Conservation (phyloP, 768 basidiomycete species). For the Leccinum imitatum region DNA sequence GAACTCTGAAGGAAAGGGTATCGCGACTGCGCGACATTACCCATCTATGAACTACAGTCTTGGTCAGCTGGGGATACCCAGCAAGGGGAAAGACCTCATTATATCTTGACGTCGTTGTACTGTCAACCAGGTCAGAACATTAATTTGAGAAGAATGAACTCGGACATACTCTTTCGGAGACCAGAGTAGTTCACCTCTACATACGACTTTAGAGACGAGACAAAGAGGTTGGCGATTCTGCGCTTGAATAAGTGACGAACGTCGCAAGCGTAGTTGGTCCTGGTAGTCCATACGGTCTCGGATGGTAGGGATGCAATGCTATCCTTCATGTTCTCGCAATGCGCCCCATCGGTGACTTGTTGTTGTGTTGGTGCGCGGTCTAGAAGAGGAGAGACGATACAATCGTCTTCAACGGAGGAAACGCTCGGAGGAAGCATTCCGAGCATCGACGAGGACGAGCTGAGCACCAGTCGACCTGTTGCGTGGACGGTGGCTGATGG, state of each 20-base stretch:
- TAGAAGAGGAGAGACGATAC: conserved; percentile 25
- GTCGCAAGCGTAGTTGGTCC: not conserved
- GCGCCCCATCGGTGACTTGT: not conserved
- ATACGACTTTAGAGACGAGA: conserved; percentile 73
- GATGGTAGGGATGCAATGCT: not conserved
- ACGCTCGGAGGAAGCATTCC: conserved; percentile 33
- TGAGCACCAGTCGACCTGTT: too few relatives aligned
- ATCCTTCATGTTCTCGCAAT: not conserved
- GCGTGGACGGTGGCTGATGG: too few relatives aligned
- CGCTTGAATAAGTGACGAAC: conserved; percentile 86
- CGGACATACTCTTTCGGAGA: conserved; percentile 80
- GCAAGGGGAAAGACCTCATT: conserved; percentile 19
- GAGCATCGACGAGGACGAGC: too few relatives aligned
- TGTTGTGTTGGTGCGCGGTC: not conserved
- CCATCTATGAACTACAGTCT: too few relatives aligned
- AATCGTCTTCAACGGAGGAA: conserved; percentile 46
- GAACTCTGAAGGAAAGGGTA: too few relatives aligned
- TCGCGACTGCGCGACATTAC: too few relatives aligned
- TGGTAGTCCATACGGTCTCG: not conserved
- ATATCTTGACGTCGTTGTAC: conserved; percentile 91
- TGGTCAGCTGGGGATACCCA: not conserved
- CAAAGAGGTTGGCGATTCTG: conserved; percentile 65
- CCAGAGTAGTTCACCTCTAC: conserved; percentile 92
- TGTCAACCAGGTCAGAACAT: conserved; percentile 30
- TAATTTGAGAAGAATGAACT: not conserved